phyloP scores from a whole-genome alignment of 192 early-diverging fungal genomes.

The Coemansia sp. region DNA sequence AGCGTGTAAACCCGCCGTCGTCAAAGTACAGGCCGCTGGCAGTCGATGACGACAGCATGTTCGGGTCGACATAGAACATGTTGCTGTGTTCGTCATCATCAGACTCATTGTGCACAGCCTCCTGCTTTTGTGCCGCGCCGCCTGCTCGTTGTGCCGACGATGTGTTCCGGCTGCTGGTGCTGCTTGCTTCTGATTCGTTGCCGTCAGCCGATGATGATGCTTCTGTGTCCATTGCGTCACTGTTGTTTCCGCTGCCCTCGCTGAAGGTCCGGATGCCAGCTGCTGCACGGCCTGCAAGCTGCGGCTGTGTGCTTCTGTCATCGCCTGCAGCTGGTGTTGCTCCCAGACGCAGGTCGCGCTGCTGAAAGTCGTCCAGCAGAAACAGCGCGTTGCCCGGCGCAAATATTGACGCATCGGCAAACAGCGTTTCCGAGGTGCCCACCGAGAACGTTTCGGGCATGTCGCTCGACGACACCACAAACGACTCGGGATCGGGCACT shows the following conservation, averaged over 20 bases:
- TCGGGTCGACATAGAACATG: slow-evolving; percentile 50
- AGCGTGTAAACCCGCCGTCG: slow-evolving; percentile 53
- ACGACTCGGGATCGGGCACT: slow-evolving; percentile 50
- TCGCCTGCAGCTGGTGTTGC: neutral
- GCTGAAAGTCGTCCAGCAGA: slow-evolving; percentile 33
- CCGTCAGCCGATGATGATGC: slow-evolving; percentile 2
- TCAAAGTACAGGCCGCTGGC: slow-evolving; percentile 51
- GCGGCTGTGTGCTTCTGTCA: neutral
- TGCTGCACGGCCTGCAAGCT: neutral
- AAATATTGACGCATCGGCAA: slow-evolving; percentile 49
- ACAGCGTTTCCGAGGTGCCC: slow-evolving; percentile 34
- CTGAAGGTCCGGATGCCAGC: neutral
- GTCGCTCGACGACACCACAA: slow-evolving; percentile 47
- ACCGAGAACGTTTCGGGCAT: slow-evolving; percentile 47
- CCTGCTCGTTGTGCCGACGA: neutral
- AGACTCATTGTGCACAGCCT: slow-evolving; percentile 37
- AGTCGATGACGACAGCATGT: slow-evolving; percentile 20
- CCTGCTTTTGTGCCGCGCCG: slow-evolving; percentile 9
- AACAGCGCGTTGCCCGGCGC: slow-evolving; percentile 43
- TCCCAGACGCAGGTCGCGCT: neutral
- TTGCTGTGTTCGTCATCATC: slow-evolving; percentile 55
- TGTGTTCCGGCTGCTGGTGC: neutral
- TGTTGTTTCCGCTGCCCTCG: neutral
- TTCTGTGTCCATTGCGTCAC: slow-evolving; percentile 8
- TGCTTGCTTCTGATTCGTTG: slow-evolving; percentile 6